Evolutionary conservation across 2,329 filamentous ascomycete genomes (phyloP), one percentile per base, ranked within the genome.

Genomic region (Penicillium sp.): DNA sequence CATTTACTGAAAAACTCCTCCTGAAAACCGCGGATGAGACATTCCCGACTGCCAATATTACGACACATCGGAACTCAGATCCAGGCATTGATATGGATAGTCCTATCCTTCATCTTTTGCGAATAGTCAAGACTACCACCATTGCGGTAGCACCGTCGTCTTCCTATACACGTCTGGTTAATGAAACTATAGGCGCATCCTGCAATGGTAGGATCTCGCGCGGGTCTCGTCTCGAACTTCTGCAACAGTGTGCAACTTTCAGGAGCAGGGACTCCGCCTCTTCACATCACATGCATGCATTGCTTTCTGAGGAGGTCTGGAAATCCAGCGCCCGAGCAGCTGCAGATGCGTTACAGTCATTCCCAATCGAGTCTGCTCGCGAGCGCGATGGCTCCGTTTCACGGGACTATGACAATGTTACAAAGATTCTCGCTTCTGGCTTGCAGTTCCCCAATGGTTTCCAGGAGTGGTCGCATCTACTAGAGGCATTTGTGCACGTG

Each of bases 391-490:
- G 31, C 68, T 86, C 48, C 83, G 87, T 13, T n/a, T 58, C 63
- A 6, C 82, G 84, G 10, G 85, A 90, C 50, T 91, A 89, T 57
- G 84, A 87, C 8, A 83, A 87, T 46, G 74, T 88, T 22, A 78
- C 86, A 14, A 85, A 81, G 16, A 80, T 95, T 30, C 76, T 95
- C 3, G 80, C 86, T 61, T 74, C 79, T 58, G 84, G 88, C 27
- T 72, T 67, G 28, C 50, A 51, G n/a, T 67, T 70, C 56, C n/a
- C 64, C 42, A 52, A 54, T 53, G 44, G 54, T 30, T 57, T 54
- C 50, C 31, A 67, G 10, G 65, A 68, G 36, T 81, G 79, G 78
- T 65, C 68, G 44, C 53, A 75, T 0, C 73, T 92, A 0, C 83
- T 89, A 46, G 73, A 80, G 8, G 69, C 76, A 0, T 72, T 89